Evolutionary conservation across 345 rosid species (phyloP), one percentile per base, ranked within the genome.

Genomic region (Brassica incana): DNA sequence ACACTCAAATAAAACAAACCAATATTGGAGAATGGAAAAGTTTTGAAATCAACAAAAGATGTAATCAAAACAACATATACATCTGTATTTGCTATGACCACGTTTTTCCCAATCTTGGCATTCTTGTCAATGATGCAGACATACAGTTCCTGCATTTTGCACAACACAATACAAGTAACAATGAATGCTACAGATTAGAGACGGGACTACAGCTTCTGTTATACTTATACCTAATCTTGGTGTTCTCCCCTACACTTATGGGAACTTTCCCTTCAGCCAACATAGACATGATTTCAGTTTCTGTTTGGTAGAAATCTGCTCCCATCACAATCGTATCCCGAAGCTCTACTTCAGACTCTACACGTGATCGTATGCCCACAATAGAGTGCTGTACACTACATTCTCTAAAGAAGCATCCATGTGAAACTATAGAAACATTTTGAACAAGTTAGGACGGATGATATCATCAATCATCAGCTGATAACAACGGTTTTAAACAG

Each of bases 321-420:
- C 97, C 97, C 95, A 91, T 90, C 98, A 90, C 88, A 95, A 93
- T 88, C 1, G 93, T 91, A 80, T 93, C 95, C 88, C 89, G 86
- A 15, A 76, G 72, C 85, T 89, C 90, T 45, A 90, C 97, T 35
- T 91, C 95, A 64, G 84, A 75, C 78, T 92, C 97, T 66, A 92
- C 48, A 58, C 95, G 91, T 52, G 97, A 90, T 40, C 94, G 85
- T 33, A 92, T 81, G 20, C 96, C 97, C 54, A 92, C 90, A 4
- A 92, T 86, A 33, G 96, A 89, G 80, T 87, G 92, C n/a, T 85
- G 75, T 59, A 92, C 83, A 6, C 84, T 85, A 75, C 95, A 92
- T 8, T 88, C 95, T 76, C 85, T 84, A 79, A 92, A 83, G 88
- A 92, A 92, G 83, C 97, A 90, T 73, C 94, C 97, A 32, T 92